Percentiles rank a stretch among this genome's conserved stretches.
These are phyloP conservation scores for Chlorella sp. DNA, from an alignment of 139 green algal genomes.

Conservation along the genomic window DNA sequence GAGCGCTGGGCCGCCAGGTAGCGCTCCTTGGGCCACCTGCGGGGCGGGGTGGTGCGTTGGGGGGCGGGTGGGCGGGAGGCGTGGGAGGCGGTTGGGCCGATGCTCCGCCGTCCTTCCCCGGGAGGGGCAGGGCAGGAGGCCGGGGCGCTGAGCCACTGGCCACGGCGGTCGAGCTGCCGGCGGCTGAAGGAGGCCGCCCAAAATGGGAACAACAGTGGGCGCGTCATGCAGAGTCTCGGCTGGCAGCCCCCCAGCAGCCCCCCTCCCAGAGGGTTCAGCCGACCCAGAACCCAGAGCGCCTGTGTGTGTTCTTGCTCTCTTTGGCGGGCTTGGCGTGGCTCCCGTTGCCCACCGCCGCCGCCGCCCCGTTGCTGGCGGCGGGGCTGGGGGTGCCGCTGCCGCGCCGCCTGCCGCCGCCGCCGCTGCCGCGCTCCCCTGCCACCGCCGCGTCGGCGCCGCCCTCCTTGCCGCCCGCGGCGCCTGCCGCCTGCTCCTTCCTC, in stretches of 20 bases:
- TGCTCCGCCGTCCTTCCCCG: neutral
- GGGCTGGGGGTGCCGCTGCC: neutral
- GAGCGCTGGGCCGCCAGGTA: conserved; percentile 52
- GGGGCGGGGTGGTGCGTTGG: neutral
- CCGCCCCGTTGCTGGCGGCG: neutral
- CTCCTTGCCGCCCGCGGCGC: neutral
- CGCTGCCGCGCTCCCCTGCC: neutral
- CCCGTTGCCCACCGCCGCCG: neutral
- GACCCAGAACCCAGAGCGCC: neutral
- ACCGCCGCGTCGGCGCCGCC: neutral
- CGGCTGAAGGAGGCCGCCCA: neutral
- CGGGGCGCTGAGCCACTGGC: neutral
- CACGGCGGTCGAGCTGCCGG: neutral
- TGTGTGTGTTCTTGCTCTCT: neutral
- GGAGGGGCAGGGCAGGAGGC: neutral
- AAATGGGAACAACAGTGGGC: neutral
- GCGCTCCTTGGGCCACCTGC: conserved; percentile 41
- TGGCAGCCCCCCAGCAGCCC: too few species aligned
- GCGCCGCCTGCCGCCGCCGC: neutral
- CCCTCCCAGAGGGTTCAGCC: neutral
- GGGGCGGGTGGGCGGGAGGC: neutral
- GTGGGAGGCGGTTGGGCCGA: neutral
- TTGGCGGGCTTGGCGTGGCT: neutral
- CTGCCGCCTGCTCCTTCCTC: neutral
- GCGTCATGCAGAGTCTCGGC: too few species aligned